Conservation (phyloP, 2,329 filamentous ascomycete species). For the Cladophialophora bantiana region DNA sequence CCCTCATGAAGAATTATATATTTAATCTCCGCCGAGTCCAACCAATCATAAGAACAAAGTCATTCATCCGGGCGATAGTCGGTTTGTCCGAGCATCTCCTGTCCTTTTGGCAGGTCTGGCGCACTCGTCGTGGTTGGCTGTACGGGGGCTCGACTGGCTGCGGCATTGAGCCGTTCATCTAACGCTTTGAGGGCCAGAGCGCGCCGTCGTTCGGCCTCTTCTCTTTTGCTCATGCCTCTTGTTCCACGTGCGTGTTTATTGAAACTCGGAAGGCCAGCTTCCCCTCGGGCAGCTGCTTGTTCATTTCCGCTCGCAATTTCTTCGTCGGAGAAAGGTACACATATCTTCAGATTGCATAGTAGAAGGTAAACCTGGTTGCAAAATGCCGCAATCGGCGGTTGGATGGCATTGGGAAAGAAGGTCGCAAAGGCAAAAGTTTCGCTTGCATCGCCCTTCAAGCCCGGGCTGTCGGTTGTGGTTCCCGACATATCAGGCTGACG, state of each 20-base stretch:
- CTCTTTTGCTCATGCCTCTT: constrained; percentile 71
- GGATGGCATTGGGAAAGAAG: constrained; percentile 87
- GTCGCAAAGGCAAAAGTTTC: constrained; percentile 96
- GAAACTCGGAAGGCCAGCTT: constrained; percentile 66
- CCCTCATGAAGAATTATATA: not conserved
- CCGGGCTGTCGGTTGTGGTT: constrained; percentile 59
- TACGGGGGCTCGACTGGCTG: constrained; percentile 63
- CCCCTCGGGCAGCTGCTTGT: constrained; percentile 70
- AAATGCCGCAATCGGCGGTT: constrained; percentile 77
- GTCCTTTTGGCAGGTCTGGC: constrained; percentile 42
- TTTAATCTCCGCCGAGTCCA: constrained; percentile 1
- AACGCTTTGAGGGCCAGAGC: constrained; percentile 89
- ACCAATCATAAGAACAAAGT: constrained; percentile 15
- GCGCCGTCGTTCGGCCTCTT: constrained; percentile 88
- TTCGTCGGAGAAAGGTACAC: constrained; percentile 82
- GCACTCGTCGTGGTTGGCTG: constrained; percentile 43
- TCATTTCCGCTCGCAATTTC: constrained; percentile 77
- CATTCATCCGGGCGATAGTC: constrained; percentile 53
- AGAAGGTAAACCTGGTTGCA: constrained; percentile 76
- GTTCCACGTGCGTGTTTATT: constrained; percentile 57
- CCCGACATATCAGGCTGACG: constrained; percentile 62
- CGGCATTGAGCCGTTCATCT: constrained; percentile 89
- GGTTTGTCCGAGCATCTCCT: constrained; percentile 47
- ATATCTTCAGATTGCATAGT: constrained; percentile 77
- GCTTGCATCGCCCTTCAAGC: constrained; percentile 85